These are phyloP conservation scores for Dissophora ornata DNA, from an alignment of 192 early-diverging fungal species.

Conservation along the genomic window DNA sequence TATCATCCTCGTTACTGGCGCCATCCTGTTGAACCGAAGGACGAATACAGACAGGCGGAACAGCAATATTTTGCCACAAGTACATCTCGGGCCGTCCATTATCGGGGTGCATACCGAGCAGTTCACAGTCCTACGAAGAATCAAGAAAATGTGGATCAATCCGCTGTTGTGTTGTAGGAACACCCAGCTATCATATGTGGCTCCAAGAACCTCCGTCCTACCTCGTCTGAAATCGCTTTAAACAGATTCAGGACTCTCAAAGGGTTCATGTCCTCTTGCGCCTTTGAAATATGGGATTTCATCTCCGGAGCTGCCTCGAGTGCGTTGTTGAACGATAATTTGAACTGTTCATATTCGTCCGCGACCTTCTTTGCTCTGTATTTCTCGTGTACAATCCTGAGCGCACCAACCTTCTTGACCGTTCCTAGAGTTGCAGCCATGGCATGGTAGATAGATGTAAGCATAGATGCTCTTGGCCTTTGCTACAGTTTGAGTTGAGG, in stretches of 20 bases:
- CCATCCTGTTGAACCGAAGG: slow-evolving; percentile 95
- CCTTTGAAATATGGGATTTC: slow-evolving; percentile 78
- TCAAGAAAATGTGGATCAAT: neutral
- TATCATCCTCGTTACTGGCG: slow-evolving; percentile 95
- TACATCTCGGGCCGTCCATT: slow-evolving; percentile 91
- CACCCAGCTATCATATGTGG: too few species aligned
- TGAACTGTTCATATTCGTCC: slow-evolving; percentile 76
- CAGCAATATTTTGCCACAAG: slow-evolving; percentile 93
- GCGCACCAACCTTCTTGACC: slow-evolving; percentile 94
- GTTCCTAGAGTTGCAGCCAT: slow-evolving; percentile 59
- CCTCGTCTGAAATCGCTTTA: slow-evolving; percentile 86
- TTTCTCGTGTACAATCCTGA: slow-evolving; percentile 97
- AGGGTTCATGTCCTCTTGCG: slow-evolving; percentile 96
- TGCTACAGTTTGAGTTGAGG: too few species aligned
- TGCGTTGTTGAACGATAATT: slow-evolving; percentile 81
- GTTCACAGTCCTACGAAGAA: slow-evolving; percentile 83
- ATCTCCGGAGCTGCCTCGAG: slow-evolving; percentile 78
- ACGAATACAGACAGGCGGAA: slow-evolving; percentile 96
- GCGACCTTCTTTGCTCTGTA: slow-evolving; percentile 84
- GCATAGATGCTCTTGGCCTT: too few species aligned
- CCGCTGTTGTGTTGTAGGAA: neutral
- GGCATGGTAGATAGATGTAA: too few species aligned
- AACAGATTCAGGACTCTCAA: slow-evolving; percentile 87
- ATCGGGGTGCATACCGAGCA: slow-evolving; percentile 90
- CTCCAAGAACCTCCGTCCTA: slow-evolving; percentile 9